Evolutionary conservation across 2,329 filamentous ascomycete genomes (phyloP), one percentile per base, ranked within the genome.

Genomic region (Fusarium fracticaudum): DNA sequence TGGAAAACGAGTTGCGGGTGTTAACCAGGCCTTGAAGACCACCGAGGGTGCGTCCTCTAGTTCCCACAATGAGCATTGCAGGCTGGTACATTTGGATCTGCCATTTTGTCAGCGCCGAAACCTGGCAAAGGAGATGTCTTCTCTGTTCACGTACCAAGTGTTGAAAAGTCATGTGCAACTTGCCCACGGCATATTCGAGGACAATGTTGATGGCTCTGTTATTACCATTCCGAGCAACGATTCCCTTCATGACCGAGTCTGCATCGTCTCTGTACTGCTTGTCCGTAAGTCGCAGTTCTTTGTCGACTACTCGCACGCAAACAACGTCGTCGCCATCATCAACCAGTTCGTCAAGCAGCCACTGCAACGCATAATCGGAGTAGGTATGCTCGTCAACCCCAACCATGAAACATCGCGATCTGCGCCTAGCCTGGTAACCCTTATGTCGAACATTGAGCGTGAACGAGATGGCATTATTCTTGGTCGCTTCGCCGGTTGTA

Each of bases 281-380:
- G 64, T 91, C 89, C 73, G 92, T 89, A 20, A 91, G 86, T 60
- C 92, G 93, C 59, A 91, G 89, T 73, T 96, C 93, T 80, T 94
- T 95, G 79, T 98, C 95, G 48, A 97, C 89, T 6, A 97, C 95
- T 60, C 94, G 89, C 55, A 98, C 89, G 82, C 95, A 98, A 14
- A 98, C 93, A 65, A 98, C 92, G 83, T 98, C 94, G 80, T 98
- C 95, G 24, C 95, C 95, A 79, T 98, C 95, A 78, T 98, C 95
- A 45, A 98, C 94, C 64, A 98, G 87, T 83, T 97, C 94, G 78
- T 97, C 94, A 44, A 98, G 90, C 58, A 98, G 87, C 95, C 95
- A 98, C 82, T 97, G 94, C 24, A 98, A 86, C 22, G 95, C 95
- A 83, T 96, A 96, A 72, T 97, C 94, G 12, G 94, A 97, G 82